A percentile compares a stretch with the other conserved stretches of the same genome.
Conservation (phyloP, 2,329 filamentous ascomycete species). For the Ophiosphaerella narmari region DNA sequence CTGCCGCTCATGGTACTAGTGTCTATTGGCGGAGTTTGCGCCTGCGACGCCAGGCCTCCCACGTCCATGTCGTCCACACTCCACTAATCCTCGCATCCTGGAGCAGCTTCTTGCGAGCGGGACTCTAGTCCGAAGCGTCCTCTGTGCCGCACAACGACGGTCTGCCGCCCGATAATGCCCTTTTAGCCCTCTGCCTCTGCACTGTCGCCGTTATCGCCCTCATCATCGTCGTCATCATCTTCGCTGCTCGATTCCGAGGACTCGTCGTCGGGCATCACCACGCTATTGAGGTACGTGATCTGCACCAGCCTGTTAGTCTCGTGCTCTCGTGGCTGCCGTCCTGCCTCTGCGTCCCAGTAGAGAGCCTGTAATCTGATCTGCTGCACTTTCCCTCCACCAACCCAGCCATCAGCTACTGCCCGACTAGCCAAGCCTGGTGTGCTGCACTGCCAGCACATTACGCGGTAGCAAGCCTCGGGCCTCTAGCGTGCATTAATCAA, state of each 20-base stretch:
- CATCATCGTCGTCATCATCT: slow-evolving; percentile 29
- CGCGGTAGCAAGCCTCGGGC: slow-evolving; percentile 18
- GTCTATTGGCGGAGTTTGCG: slow-evolving; percentile 33
- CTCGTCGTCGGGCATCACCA: slow-evolving; percentile 55
- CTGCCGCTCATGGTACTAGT: slow-evolving; percentile 15
- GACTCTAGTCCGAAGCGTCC: background rate
- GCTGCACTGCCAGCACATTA: slow-evolving; percentile 43
- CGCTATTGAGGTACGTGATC: slow-evolving; percentile 57
- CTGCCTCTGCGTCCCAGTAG: background rate
- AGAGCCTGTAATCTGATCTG: slow-evolving; percentile 12
- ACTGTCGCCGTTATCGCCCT: slow-evolving; percentile 23
- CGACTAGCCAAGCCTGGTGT: slow-evolving; percentile 21
- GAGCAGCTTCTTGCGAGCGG: background rate
- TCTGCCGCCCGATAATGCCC: background rate
- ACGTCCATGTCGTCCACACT: slow-evolving; percentile 6
- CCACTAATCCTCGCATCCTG: slow-evolving; percentile 23
- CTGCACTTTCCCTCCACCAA: slow-evolving; percentile 11
- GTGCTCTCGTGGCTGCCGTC: slow-evolving; percentile 10
- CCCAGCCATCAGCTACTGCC: slow-evolving; percentile 21
- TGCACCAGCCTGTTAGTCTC: slow-evolving; percentile 38
- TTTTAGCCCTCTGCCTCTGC: slow-evolving; percentile 13
- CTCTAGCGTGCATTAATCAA: slow-evolving; percentile 18
- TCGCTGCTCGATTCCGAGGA: slow-evolving; percentile 36
- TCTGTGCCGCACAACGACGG: slow-evolving; percentile 25
- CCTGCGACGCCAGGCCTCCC: slow-evolving; percentile 17